These are phyloP conservation scores for Yamadazyma jaroonii DNA, from an alignment of 1,139 yeast genomes.

Conservation along the genomic window DNA sequence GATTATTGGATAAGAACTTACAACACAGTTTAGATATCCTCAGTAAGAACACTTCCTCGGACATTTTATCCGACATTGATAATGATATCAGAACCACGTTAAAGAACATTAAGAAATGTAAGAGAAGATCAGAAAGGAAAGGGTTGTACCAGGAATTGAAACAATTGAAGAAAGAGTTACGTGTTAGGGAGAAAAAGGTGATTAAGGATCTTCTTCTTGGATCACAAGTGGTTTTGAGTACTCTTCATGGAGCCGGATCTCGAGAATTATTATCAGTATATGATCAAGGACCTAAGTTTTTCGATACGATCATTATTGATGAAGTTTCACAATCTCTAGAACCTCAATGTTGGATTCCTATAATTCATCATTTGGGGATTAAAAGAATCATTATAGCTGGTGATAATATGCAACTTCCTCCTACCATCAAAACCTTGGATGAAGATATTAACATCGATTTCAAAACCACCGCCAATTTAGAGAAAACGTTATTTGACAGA, in stretches of 20 bases:
- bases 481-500: slow-evolving; percentile 76
- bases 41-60: slow-evolving; percentile 54
- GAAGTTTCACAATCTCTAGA: slow-evolving; percentile 94
- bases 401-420: slow-evolving; percentile 85
- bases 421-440: slow-evolving; percentile 56
- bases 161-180: slow-evolving; percentile 64
- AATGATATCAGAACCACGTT: slow-evolving; percentile 66
- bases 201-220: slow-evolving; percentile 55
- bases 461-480: slow-evolving; percentile 40
- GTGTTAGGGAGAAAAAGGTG: slow-evolving; percentile 63
- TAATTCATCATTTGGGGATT: slow-evolving; percentile 62
- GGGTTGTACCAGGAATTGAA: slow-evolving; percentile 70
- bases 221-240: slow-evolving; percentile 72
- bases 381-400: slow-evolving; percentile 73
- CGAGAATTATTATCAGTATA: slow-evolving; percentile 57
- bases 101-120: slow-evolving; percentile 59
- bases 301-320: slow-evolving; percentile 85
- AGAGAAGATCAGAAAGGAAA: slow-evolving; percentile 60
- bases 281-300: slow-evolving; percentile 37
- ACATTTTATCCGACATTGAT: slow-evolving; percentile 64
- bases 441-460: slow-evolving; percentile 25
- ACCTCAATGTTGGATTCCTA: slow-evolving; percentile 96
- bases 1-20: slow-evolving; percentile 61
- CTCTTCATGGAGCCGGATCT: slow-evolving; percentile 86
- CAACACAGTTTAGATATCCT: slow-evolving; percentile 77